A percentile compares a stretch with the other conserved stretches of the same genome.
phyloP scores from a whole-genome alignment of 2,329 filamentous ascomycete genomes.

The Lanzia echinophila region DNA sequence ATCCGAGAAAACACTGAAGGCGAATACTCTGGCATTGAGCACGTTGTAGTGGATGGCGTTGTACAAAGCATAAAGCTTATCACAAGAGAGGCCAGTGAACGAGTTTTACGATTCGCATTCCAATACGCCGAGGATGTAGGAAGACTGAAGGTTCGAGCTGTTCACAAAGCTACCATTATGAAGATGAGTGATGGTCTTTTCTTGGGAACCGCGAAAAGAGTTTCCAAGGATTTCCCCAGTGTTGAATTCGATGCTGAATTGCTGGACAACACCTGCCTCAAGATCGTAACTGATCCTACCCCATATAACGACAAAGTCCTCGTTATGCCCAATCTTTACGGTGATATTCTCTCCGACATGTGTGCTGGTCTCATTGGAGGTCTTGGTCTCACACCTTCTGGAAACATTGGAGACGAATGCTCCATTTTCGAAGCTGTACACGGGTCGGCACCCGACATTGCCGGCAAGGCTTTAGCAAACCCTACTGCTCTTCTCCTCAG shows the following conservation, averaged over 20 bases:
- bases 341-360: conserved; percentile 99
- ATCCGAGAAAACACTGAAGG: conserved; percentile 99
- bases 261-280: conserved; percentile 97
- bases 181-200: conserved; percentile 99
- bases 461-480: conserved; percentile 93
- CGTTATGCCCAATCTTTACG: conserved; percentile 97
- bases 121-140: conserved; percentile 92
- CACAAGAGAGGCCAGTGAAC: conserved; percentile 88
- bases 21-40: conserved; percentile 98
- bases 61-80: conserved; percentile 99
- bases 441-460: conserved; percentile 93
- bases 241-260: conserved; percentile 98
- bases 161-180: conserved; percentile 99
- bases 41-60: conserved; percentile 94
- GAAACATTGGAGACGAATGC: conserved; percentile 98
- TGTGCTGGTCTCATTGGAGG: conserved; percentile 97
- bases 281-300: conserved; percentile 92
- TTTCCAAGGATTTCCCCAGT: conserved; percentile 90
- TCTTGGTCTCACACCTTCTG: conserved; percentile 92
- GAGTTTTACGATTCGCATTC: conserved; percentile 95
- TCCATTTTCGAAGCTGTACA: conserved; percentile 99
- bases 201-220: conserved; percentile 75
- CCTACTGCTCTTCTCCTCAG: conserved; percentile 90
- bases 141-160: conserved; percentile 92
- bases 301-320: conserved; percentile 99